Conservation (phyloP, 768 basidiomycete species). For the Hericium alpestre region DNA sequence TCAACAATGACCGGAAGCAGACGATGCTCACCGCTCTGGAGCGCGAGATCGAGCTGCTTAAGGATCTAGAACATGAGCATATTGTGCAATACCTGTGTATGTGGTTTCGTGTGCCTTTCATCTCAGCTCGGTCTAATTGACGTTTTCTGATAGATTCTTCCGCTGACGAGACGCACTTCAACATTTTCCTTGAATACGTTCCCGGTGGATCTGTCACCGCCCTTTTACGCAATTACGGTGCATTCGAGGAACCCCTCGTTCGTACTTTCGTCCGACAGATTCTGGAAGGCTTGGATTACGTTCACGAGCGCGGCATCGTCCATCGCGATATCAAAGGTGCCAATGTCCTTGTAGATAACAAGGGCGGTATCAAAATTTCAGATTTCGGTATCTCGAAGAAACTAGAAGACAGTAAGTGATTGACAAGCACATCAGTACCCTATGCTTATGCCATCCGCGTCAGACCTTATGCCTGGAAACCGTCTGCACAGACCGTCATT, state of each 20-base stretch:
- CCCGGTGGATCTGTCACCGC: slow-evolving; percentile 92
- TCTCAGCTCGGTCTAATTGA: neutral
- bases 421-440: neutral
- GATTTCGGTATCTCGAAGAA: slow-evolving; percentile 98
- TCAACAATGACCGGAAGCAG: slow-evolving; percentile 74
- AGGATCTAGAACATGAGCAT: slow-evolving; percentile 87
- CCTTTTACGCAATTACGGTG: slow-evolving; percentile 80
- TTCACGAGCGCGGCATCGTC: slow-evolving; percentile 89
- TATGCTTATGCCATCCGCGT: neutral
- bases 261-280: slow-evolving; percentile 92
- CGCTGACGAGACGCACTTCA: slow-evolving; percentile 79
- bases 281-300: slow-evolving; percentile 76
- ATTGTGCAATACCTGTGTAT: slow-evolving; percentile 96
- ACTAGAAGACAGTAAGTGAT: slow-evolving; percentile 80
- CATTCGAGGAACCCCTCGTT: slow-evolving; percentile 87
- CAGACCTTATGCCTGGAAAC: slow-evolving; percentile 43
- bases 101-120: neutral
- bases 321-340: slow-evolving; percentile 99
- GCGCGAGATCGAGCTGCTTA: slow-evolving; percentile 87
- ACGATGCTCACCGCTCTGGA: slow-evolving; percentile 88
- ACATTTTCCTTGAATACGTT: slow-evolving; percentile 96
- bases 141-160: slow-evolving; percentile 68
- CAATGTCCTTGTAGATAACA: slow-evolving; percentile 96
- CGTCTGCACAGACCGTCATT: slow-evolving; percentile 83
- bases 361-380: slow-evolving; percentile 94